Conservation (phyloP, 1,284 basidiomycete genomes). For the Puccinia brachypodii region DNA sequence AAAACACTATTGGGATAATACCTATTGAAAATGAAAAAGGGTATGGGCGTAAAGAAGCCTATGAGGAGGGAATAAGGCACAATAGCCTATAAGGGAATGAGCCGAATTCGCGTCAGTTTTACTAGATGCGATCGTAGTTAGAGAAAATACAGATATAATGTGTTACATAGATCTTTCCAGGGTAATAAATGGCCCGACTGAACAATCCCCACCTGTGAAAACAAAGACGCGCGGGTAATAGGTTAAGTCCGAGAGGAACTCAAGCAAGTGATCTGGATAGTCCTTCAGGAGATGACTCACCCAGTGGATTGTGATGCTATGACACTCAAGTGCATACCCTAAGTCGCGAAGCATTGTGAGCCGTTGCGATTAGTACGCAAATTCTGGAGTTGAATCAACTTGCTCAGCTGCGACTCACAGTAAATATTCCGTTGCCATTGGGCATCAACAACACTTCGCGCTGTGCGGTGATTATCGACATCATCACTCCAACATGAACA, state of each 20-base stretch:
- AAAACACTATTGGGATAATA: neutral
- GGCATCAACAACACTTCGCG: slow-evolving; percentile 34
- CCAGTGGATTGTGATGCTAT: slow-evolving; percentile 31
- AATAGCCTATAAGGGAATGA: neutral
- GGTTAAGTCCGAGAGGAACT: neutral
- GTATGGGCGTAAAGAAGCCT: slow-evolving; percentile 26
- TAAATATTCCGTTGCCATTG: slow-evolving; percentile 44
- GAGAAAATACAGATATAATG: neutral
- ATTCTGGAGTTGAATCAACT: neutral
- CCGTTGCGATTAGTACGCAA: neutral
- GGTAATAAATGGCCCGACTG: slow-evolving; percentile 16
- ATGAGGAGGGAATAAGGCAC: slow-evolving; percentile 5
- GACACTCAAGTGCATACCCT: slow-evolving; percentile 20
- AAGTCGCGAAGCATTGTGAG: neutral
- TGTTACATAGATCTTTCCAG: slow-evolving; percentile 32
- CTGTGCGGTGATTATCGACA: slow-evolving; percentile 26
- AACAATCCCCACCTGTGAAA: slow-evolving; percentile 38
- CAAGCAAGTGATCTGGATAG: neutral
- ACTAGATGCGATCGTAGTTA: neutral
- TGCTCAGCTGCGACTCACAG: neutral
- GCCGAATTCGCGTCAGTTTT: neutral
- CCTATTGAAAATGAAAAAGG: slow-evolving; percentile 19
- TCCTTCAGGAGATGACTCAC: neutral
- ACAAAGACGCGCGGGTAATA: neutral
- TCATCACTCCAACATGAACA: slow-evolving; percentile 31